Evolutionary conservation across 2,329 filamentous ascomycete genomes (phyloP).

Genomic region (Myriangium duriaei): DNA sequence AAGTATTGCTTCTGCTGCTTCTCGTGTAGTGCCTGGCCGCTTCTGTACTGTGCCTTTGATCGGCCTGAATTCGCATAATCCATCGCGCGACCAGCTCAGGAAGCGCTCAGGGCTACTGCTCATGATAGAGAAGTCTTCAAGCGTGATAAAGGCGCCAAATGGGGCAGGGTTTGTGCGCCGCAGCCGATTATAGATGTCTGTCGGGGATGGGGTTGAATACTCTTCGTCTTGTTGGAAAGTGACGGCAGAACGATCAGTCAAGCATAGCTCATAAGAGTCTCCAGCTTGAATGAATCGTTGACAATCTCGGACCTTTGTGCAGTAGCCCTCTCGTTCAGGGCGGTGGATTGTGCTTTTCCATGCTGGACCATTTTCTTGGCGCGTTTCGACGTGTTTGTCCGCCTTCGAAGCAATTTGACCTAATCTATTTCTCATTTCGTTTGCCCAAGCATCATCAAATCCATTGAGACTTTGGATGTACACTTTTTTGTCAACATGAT

Average conservation of each 20-base stretch:
- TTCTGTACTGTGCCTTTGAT: constrained; percentile 97
- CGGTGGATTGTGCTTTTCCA: constrained; percentile 11
- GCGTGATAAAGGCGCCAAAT: constrained; percentile 69
- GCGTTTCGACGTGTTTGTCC: neutral
- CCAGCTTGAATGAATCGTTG: constrained; percentile 62
- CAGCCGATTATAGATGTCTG: constrained; percentile 61
- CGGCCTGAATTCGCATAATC: constrained; percentile 66
- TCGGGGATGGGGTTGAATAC: constrained; percentile 28
- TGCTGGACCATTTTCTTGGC: neutral
- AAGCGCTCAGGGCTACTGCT: constrained; percentile 86
- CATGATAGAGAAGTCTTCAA: constrained; percentile 52
- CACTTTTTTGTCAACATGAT: constrained; percentile 50
- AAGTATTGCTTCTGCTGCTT: constrained; percentile 59
- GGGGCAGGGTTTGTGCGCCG: constrained; percentile 64
- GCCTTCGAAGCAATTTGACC: neutral
- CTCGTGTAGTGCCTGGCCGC: constrained; percentile 52
- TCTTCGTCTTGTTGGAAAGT: constrained; percentile 19
- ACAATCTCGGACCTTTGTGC: constrained; percentile 53
- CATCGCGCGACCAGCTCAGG: constrained; percentile 51
- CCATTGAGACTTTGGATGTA: constrained; percentile 56
- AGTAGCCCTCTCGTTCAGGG: constrained; percentile 38
- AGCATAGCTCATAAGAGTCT: constrained; percentile 74
- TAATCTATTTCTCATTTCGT: neutral
- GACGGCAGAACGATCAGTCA: constrained; percentile 64
- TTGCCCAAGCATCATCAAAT: constrained; percentile 24